Base-by-base conservation (phyloP, 2,329 filamentous ascomycete genomes). In the Leptographium lundbergii region DNA sequence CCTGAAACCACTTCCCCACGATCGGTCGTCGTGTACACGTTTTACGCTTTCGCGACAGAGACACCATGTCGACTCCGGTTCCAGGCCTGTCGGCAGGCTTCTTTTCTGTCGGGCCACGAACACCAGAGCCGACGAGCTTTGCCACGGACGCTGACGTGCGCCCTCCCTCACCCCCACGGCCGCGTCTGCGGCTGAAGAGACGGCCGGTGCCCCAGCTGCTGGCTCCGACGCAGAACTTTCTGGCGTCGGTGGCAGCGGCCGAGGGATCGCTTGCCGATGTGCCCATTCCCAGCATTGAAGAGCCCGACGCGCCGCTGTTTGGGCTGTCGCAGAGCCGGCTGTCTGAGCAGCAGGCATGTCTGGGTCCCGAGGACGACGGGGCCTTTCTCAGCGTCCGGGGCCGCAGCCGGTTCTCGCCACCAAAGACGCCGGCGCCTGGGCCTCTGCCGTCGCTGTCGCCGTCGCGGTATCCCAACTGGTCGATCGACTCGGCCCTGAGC, bases 161-260 rank as follows among this genome's bases (percentile, higher is more conserved):
- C 59, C 72, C 74, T 10, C 76, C 79, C 13, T 77, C 77, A 45
- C 75, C 79, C 29, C 77, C 77, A 51, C 75, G 78, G 65, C 79
- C 76, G 61, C 78, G 78, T 57, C 73, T 84, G 64, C 77, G 74
- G 63, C 69, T 84, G 61, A 81, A 81, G 69, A 76, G 77, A 65
- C 80, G 81, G 65, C 75, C 77, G 65, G 74, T 75, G 45, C 76
- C 79, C 27, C 63, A 63, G 51, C 72, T 81, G 13, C 70, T 75
- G 60, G 81, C 81, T 45, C 81, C 83, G 2, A 86, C 83, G 1
- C 76, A 84, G 66, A 81, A 86, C 56, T 86, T 86, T 66, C 76
- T 86, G n/a, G 82, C 81, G 3, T 85, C 82, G 4, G 83, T 86
- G 60, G 82, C 81, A 52, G 81, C 82, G 22, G 83, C 81, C 61